Base-by-base conservation (phyloP, 495 filamentous ascomycete species). In the Podospora tetraspora region DNA sequence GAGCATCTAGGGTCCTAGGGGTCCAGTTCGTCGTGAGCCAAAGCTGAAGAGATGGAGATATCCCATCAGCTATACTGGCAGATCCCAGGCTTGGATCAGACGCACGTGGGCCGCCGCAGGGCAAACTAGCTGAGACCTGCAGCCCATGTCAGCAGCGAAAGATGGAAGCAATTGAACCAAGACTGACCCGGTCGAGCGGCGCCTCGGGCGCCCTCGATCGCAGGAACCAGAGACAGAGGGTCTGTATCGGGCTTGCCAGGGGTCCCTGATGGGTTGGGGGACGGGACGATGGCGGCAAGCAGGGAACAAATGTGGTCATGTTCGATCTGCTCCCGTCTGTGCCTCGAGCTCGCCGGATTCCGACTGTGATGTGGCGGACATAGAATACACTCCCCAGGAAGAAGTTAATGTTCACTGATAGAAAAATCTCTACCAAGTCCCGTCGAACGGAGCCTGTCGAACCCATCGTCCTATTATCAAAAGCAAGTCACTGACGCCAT, bases 91-190 rank as follows among this genome's bases (percentile, higher is more conserved):
- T 6, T 52, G 43, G 43, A 8, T 1, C 43, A 52, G 27, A 60
- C 24, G 27, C 59, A 60, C 59, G 59, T 60, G 59, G 57, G 59
- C 59, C 59, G 24, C 59, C 59, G 23, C 59, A 23, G 59, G 22
- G 43, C 24, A 29, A 24, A 60, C 22, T 60, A 60, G 23, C 59
- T 60, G 59, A 60, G 59, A 60, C 59, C 59, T 60, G 59, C 59
- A 60, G 59, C 23, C 22, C 23, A 29, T 60, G 27, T 52, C 43
- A 52, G 43, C 43, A 52, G 43, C 43, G 43, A 52, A n/a, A 52
- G 43, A 52, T 52, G 43, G 43, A 52, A 52, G 43, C 43, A n/a
- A n/a, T n/a, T n/a, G n/a, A 52, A 52, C 43, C 43, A 52, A 52
- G 43, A 52, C 43, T n/a, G 43, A 52, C 43, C 43, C 43, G 43